Evolutionary conservation across 2,329 filamentous ascomycete genomes (phyloP).

Genomic region (Botryotinia convoluta): DNA sequence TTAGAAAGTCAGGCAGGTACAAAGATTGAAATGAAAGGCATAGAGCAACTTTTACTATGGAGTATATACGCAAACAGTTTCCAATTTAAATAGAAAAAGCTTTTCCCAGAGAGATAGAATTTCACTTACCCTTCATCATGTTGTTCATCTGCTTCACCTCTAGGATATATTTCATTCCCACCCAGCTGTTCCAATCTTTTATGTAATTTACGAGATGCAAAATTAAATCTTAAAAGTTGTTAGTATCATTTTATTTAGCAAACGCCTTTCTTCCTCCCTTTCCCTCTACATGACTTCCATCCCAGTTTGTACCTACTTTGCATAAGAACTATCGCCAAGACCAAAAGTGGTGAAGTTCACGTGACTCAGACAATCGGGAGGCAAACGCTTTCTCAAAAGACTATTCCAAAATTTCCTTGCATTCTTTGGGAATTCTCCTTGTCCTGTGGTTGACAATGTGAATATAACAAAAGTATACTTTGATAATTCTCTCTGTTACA

Average conservation of each 20-base stretch:
- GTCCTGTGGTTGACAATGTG: constrained; percentile 86
- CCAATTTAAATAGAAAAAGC: background rate
- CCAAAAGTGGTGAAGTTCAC: constrained; percentile 84
- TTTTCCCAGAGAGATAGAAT: background rate
- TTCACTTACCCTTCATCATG: constrained; percentile 80
- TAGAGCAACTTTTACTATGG: background rate
- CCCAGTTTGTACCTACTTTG: constrained; percentile 58
- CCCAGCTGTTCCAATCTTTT: constrained; percentile 83
- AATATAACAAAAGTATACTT: constrained; percentile 66
- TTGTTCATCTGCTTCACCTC: constrained; percentile 89
- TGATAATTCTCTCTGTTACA: constrained; percentile 49
- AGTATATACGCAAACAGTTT: background rate
- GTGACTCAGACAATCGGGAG: constrained; percentile 63
- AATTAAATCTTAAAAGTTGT: constrained; percentile 69
- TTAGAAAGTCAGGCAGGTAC: background rate
- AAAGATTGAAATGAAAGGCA: background rate
- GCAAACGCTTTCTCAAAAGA: constrained; percentile 74
- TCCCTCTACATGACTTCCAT: background rate
- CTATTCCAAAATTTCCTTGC: constrained; percentile 79
- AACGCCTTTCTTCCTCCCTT: background rate
- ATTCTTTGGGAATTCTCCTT: constrained; percentile 89
- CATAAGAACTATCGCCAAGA: constrained; percentile 90
- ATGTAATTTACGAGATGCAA: constrained; percentile 83
- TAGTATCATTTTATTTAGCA: constrained; percentile 18
- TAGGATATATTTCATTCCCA: constrained; percentile 69